A percentile compares a stretch with the other conserved stretches of the same genome.
Evolutionary conservation across 805 yeast species (phyloP).

Genomic region (Lipomyces sp.): DNA sequence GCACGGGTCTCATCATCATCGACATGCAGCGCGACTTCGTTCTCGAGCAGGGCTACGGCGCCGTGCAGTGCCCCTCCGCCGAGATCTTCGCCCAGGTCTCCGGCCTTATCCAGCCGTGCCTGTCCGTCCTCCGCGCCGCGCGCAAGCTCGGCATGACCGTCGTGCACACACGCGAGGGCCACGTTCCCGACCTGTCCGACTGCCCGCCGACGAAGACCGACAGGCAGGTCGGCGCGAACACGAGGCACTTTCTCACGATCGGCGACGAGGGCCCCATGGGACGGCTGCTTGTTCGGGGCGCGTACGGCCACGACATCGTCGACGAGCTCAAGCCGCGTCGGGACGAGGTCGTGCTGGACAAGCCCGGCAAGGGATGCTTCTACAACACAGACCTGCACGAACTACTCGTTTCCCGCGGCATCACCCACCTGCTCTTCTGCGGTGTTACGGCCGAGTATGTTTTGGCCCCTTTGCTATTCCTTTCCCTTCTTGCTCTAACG

Average conservation of each 20-base stretch:
- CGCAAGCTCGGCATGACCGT: slow-evolving; percentile 35
- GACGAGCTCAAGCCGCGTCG: slow-evolving; percentile 36
- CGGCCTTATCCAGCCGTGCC: slow-evolving; percentile 30
- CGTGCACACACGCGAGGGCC: slow-evolving; percentile 40
- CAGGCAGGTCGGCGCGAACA: slow-evolving; percentile 32
- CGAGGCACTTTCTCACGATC: slow-evolving; percentile 31
- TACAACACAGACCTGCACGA: slow-evolving; percentile 38
- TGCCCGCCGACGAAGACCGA: slow-evolving; percentile 35
- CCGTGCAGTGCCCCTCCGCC: slow-evolving; percentile 34
- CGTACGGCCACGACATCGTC: slow-evolving; percentile 39
- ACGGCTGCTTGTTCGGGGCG: slow-evolving; percentile 35
- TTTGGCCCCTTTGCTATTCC: background rate
- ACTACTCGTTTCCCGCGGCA: slow-evolving; percentile 34
- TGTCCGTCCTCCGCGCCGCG: slow-evolving; percentile 32
- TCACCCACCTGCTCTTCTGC: slow-evolving; percentile 35
- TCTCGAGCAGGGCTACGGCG: slow-evolving; percentile 36
- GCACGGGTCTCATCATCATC: slow-evolving; percentile 36
- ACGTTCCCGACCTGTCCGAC: slow-evolving; percentile 34
- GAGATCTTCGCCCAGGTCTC: slow-evolving; percentile 34
- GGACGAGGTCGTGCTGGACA: slow-evolving; percentile 36
- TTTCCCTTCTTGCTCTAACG: background rate
- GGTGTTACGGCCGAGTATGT: slow-evolving; percentile 39
- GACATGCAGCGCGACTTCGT: slow-evolving; percentile 40
- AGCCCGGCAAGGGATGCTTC: slow-evolving; percentile 39
- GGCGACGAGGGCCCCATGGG: slow-evolving; percentile 40